Conservation (phyloP, 2,329 filamentous ascomycete species). For the Calonectria pauciramosa region DNA sequence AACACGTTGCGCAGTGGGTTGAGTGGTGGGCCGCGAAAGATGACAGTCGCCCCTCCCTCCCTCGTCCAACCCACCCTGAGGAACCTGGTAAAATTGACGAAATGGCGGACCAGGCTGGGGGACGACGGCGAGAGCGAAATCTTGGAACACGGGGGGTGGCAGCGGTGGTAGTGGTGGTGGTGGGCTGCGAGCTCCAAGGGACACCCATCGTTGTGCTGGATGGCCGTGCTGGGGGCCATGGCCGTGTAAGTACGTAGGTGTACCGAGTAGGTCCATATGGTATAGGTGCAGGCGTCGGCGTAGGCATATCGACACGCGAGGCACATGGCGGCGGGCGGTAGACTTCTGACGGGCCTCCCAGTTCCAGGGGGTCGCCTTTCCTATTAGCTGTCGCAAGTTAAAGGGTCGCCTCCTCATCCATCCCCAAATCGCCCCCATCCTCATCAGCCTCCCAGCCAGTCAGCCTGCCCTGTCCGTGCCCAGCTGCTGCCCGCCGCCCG, state of each 20-base stretch:
- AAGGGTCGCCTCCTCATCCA: slow-evolving; percentile 22
- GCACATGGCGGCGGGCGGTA: slow-evolving; percentile 1
- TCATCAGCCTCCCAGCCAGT: slow-evolving; percentile 4
- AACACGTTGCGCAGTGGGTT: neutral
- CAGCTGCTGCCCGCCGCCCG: neutral
- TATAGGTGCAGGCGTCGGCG: neutral
- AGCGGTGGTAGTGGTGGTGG: neutral
- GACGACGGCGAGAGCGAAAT: neutral
- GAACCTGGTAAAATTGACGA: neutral
- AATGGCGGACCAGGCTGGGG: slow-evolving; percentile 2
- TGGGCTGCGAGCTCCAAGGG: neutral
- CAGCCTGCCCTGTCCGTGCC: slow-evolving; percentile 12
- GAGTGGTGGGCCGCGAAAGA: slow-evolving; percentile 5
- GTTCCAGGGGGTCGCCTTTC: slow-evolving; percentile 6
- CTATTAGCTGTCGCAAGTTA: slow-evolving; percentile 24
- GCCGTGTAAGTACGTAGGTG: slow-evolving; percentile 3
- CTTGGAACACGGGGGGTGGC: neutral
- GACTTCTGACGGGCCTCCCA: slow-evolving; percentile 9
- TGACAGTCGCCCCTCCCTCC: neutral
- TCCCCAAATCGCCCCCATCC: slow-evolving; percentile 9
- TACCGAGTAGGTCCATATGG: neutral
- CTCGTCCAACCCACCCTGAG: neutral
- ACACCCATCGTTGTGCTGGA: neutral
- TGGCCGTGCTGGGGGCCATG: neutral
- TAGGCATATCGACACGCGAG: slow-evolving; percentile 4